Base-by-base conservation (phyloP, 108 stramenopile species). In the Seminavis robusta region DNA sequence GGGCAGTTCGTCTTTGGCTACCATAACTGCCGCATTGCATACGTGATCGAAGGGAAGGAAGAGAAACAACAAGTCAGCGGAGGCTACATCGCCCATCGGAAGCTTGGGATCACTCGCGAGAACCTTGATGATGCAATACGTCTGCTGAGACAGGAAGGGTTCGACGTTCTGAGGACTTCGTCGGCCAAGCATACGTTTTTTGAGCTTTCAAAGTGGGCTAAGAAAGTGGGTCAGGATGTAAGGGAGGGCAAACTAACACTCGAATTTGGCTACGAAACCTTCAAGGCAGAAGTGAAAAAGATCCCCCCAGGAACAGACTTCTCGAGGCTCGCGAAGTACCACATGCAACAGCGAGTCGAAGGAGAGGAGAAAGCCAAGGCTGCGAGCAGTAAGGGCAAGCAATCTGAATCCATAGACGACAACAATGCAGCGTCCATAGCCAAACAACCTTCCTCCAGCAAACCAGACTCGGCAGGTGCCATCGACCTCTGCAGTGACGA, bases 1-100 rank as follows among this genome's bases (percentile, higher is more conserved):
- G 84, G 77, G 16, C 80, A 81, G 33, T 85, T 74, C 46, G 77
- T 85, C 32, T 65, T 85, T 45, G 80, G 84, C 20, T 74, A 69
- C 16, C 59, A 51, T 21, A 65, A 74, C 38, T 81, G 80, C 46
- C 55, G 73, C 23, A 69, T 85, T 28, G 69, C 65, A 13, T 84
- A 69, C 50, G 67, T 84, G 4, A 81, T 84, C 44, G 83, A 84
- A 57, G 83, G 83, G 0, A 74, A 78, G 39, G 65, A 63, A n/a
- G 77, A 73, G 17, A 78, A 59, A 43, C 58, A 65, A 0, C 66
- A 61, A 17, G 73, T 84, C 0, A 74, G 75, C 16, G 77, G 71
- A 9, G 80, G 80, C 0, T 77, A 74, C 48, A 71, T 84, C 8
- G 83, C 80, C 11, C 75, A 76, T 11, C 47, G 56, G 10, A 34